These are phyloP conservation scores for Aureobasidium sp. DNA, from an alignment of 2,329 filamentous ascomycete species.

Conservation along the genomic window DNA sequence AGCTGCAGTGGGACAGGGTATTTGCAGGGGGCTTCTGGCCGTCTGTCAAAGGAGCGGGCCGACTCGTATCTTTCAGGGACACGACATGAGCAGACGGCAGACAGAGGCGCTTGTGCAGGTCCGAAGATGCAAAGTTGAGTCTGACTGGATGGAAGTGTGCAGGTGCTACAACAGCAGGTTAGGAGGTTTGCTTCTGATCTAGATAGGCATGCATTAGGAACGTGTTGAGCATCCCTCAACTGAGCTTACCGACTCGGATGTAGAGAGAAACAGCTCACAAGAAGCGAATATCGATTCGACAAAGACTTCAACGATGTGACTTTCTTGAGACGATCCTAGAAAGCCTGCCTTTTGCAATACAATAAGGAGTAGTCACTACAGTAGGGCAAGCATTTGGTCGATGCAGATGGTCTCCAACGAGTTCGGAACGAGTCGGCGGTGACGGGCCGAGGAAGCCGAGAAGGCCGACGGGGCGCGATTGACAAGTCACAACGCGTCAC, in stretches of 20 bases:
- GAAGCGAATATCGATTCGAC: too few species aligned
- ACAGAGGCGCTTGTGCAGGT: conserved; percentile 16
- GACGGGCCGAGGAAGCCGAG: background rate
- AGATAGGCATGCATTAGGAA: background rate
- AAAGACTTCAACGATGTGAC: too few species aligned
- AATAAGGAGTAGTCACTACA: too few species aligned
- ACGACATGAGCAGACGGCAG: conserved; percentile 4
- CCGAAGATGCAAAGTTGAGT: conserved; percentile 3
- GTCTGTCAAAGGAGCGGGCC: conserved; percentile 11
- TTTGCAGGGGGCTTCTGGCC: background rate
- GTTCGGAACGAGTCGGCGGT: background rate
- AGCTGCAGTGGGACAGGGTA: background rate
- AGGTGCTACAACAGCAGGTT: background rate
- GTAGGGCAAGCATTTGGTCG: too few species aligned
- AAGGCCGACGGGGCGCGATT: conserved; percentile 11
- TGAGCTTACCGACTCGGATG: too few species aligned
- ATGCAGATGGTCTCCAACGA: too few species aligned
- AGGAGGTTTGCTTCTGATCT: background rate
- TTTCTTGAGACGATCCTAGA: too few species aligned
- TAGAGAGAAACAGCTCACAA: background rate
- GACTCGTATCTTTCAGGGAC: background rate
- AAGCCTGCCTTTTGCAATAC: too few species aligned
- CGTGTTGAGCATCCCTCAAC: too few species aligned
- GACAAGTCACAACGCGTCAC: conserved; percentile 2
- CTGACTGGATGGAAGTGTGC: background rate